Percentiles rank a stretch among this genome's conserved stretches.
phyloP scores from a whole-genome alignment of 257 asterid species.

The Lycium barbarum region DNA sequence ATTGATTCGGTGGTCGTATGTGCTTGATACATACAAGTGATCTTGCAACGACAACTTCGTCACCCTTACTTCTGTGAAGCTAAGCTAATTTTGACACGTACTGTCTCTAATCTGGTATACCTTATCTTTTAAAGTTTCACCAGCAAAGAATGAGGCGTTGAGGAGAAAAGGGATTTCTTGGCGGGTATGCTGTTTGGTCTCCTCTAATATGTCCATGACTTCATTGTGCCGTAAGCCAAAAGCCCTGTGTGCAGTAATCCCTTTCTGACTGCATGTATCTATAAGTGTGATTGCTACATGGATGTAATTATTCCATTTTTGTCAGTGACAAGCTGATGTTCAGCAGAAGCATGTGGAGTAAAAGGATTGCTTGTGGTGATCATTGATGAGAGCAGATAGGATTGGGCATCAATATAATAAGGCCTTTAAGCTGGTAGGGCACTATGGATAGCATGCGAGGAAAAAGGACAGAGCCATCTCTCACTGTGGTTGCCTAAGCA shows the following conservation, averaged over 20 bases:
- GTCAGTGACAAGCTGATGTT: neutral
- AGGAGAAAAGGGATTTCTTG: neutral
- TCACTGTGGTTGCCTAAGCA: neutral
- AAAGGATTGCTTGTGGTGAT: constrained; percentile 13
- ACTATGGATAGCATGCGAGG: neutral
- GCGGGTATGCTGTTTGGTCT: neutral
- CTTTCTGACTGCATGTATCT: constrained; percentile 9
- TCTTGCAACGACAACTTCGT: neutral
- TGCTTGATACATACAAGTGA: neutral
- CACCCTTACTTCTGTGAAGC: constrained; percentile 9
- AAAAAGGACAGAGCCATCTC: constrained; percentile 5
- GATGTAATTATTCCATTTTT: neutral
- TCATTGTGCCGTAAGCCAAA: constrained; percentile 17
- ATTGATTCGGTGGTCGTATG: neutral
- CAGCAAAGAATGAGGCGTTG: constrained; percentile 20
- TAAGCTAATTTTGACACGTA: neutral
- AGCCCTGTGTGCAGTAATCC: neutral
- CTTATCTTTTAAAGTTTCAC: neutral
- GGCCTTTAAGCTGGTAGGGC: neutral
- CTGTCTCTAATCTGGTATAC: neutral
- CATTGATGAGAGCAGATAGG: neutral
- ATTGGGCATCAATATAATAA: neutral
- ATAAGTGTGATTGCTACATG: neutral
- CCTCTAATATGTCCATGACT: neutral
- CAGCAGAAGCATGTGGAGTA: constrained; percentile 10